Evolutionary conservation across 495 filamentous ascomycete genomes (phyloP).

Genomic region (Podospora australis): DNA sequence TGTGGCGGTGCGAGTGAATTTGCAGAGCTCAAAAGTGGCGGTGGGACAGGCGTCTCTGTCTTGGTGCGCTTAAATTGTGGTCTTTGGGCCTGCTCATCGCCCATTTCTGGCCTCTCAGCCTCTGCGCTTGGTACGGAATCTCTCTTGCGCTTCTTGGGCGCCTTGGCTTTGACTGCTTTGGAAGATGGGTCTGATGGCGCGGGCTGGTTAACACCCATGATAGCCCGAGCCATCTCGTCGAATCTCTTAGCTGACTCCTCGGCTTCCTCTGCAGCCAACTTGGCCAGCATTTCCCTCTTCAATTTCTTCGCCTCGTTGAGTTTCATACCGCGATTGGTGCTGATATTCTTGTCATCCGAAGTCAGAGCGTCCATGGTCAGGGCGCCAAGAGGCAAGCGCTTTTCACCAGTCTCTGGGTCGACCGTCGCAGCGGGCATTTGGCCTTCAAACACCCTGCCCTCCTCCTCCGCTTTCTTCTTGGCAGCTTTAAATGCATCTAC

Average conservation of each 20-base stretch:
- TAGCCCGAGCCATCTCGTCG: slow-evolving; percentile 42
- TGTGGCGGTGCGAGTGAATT: slow-evolving; percentile 23
- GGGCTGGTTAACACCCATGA: slow-evolving; percentile 30
- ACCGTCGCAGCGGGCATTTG: slow-evolving; percentile 38
- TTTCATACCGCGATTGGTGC: slow-evolving; percentile 87
- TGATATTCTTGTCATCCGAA: slow-evolving; percentile 49
- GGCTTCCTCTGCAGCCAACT: slow-evolving; percentile 62
- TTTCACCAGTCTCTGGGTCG: slow-evolving; percentile 40
- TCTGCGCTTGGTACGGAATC: slow-evolving; percentile 41
- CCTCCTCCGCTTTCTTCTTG: slow-evolving; percentile 59
- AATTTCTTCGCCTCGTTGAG: slow-evolving; percentile 88
- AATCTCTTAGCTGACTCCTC: slow-evolving; percentile 56
- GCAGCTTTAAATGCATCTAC: slow-evolving; percentile 64
- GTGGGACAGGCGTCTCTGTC: slow-evolving; percentile 48
- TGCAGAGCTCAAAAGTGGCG: slow-evolving; percentile 32
- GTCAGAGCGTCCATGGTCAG: slow-evolving; percentile 44
- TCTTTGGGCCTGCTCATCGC: slow-evolving; percentile 22
- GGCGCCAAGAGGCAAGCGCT: slow-evolving; percentile 42
- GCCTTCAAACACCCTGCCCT: slow-evolving; percentile 56
- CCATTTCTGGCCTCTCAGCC: slow-evolving; percentile 34
- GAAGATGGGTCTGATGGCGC: slow-evolving; percentile 15
- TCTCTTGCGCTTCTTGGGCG: slow-evolving; percentile 47
- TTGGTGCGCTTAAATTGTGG: slow-evolving; percentile 51
- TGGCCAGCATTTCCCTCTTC: slow-evolving; percentile 66
- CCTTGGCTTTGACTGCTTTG: slow-evolving; percentile 25